phyloP scores from a whole-genome alignment of 202 grass and related monocot genomes.

The Musa balbisiana region DNA sequence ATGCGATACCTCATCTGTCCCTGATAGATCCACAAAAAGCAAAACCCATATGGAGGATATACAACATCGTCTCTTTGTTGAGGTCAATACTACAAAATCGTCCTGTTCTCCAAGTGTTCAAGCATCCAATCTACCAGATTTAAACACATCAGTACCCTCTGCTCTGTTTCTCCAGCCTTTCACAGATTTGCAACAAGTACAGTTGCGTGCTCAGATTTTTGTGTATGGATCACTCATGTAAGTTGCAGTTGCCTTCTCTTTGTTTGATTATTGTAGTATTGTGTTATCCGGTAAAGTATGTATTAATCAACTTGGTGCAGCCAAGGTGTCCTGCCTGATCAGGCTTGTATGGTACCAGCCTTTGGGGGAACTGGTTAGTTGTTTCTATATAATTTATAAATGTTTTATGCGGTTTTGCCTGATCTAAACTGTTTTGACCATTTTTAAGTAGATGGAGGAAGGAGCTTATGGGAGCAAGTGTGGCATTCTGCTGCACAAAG shows the following conservation, averaged over 20 bases:
- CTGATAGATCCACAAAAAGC: constrained; percentile 21
- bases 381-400: constrained; percentile 12
- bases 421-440: neutral
- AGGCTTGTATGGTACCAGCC: constrained; percentile 10
- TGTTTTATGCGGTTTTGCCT: neutral
- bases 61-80: constrained; percentile 35
- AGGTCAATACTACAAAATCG: constrained; percentile 37
- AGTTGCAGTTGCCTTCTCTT: constrained; percentile 11
- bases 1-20: constrained; percentile 29
- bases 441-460: constrained; percentile 11
- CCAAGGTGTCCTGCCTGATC: constrained; percentile 14
- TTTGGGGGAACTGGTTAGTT: constrained; percentile 20
- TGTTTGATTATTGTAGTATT: neutral
- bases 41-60: constrained; percentile 27
- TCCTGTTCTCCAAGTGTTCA: constrained; percentile 24
- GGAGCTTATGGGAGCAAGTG: constrained; percentile 5
- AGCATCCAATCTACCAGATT: constrained; percentile 33
- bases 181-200: constrained; percentile 37
- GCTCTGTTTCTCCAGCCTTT: constrained; percentile 14
- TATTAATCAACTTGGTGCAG: constrained; percentile 1
- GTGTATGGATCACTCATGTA: constrained; percentile 37
- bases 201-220: constrained; percentile 43
- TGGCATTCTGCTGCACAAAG: constrained; percentile 16
- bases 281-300: constrained; percentile 12
- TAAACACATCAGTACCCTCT: constrained; percentile 20